Conservation (phyloP, 2,329 filamentous ascomycete species). For the Fusarium lateritium region DNA sequence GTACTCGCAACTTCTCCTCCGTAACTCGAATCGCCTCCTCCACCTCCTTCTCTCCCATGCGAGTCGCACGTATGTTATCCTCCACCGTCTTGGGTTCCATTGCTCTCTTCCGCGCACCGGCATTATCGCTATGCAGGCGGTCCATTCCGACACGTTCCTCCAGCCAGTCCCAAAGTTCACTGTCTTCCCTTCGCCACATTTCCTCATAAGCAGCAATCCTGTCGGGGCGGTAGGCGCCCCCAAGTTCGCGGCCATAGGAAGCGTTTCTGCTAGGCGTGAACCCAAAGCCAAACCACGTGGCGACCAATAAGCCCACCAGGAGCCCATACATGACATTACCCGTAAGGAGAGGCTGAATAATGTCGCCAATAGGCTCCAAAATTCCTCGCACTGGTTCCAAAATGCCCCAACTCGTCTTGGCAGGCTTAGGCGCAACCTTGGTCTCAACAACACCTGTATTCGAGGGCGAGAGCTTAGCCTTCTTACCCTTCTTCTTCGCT, state of each 20-base stretch:
- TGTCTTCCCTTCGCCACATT: conserved; percentile 91
- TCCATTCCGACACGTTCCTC: conserved; percentile 88
- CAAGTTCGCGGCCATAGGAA: conserved; percentile 53
- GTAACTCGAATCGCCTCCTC: conserved; percentile 87
- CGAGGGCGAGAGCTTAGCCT: conserved; percentile 63
- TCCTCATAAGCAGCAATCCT: conserved; percentile 90
- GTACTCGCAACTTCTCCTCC: conserved; percentile 82
- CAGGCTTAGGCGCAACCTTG: conserved; percentile 58
- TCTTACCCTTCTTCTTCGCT: conserved; percentile 74
- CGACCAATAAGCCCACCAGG: conserved; percentile 79
- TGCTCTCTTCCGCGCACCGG: conserved; percentile 60
- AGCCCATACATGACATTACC: conserved; percentile 84
- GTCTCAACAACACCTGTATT: conserved; percentile 59
- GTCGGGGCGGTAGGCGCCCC: conserved; percentile 65
- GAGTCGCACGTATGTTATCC: conserved; percentile 70
- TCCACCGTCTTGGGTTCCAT: conserved; percentile 70
- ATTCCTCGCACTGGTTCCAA: conserved; percentile 83
- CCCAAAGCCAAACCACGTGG: conserved; percentile 80
- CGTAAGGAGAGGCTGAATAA: conserved; percentile 79
- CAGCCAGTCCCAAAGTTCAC: conserved; percentile 92
- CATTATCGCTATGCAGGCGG: conserved; percentile 59
- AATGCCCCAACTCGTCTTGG: conserved; percentile 77
- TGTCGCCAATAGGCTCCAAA: conserved; percentile 78
- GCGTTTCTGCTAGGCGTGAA: conserved; percentile 58
- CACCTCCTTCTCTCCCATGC: conserved; percentile 81